phyloP scores from a whole-genome alignment of 1,139 yeast genomes.

The Hanseniaspora gamundiae region DNA sequence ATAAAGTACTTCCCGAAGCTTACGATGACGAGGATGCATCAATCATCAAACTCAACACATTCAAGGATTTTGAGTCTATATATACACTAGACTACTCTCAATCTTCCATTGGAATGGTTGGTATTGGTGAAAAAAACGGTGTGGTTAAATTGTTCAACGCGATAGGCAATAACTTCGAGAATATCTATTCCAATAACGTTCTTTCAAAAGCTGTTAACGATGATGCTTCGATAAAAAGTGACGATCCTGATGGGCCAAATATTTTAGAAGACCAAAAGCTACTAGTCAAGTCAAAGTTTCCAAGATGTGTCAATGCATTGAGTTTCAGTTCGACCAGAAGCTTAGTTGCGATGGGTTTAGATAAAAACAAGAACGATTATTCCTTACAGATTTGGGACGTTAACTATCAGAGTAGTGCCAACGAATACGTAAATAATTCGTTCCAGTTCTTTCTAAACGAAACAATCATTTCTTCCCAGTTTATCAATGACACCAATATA shows the following conservation, averaged over 20 bases:
- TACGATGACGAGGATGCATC: slow-evolving; percentile 28
- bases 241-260: background rate
- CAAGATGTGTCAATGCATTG: slow-evolving; percentile 64
- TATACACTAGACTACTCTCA: slow-evolving; percentile 62
- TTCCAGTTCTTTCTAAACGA: slow-evolving; percentile 62
- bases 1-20: slow-evolving; percentile 21
- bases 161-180: slow-evolving; percentile 13
- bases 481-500: slow-evolving; percentile 50
- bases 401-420: slow-evolving; percentile 34
- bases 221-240: background rate
- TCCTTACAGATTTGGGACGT: slow-evolving; percentile 76
- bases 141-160: slow-evolving; percentile 53
- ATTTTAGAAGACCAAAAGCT: slow-evolving; percentile 24
- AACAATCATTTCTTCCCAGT: slow-evolving; percentile 54
- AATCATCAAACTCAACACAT: slow-evolving; percentile 37
- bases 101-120: slow-evolving; percentile 44
- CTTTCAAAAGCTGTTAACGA: background rate
- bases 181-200: slow-evolving; percentile 1
- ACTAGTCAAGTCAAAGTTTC: slow-evolving; percentile 50
- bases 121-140: slow-evolving; percentile 69
- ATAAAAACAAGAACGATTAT: slow-evolving; percentile 66
- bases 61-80: slow-evolving; percentile 59
- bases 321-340: slow-evolving; percentile 45
- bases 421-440: slow-evolving; percentile 37
- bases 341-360: slow-evolving; percentile 67